Evolutionary conservation across 306 rosid species (phyloP).

Genomic region (Parietaria judaica): DNA sequence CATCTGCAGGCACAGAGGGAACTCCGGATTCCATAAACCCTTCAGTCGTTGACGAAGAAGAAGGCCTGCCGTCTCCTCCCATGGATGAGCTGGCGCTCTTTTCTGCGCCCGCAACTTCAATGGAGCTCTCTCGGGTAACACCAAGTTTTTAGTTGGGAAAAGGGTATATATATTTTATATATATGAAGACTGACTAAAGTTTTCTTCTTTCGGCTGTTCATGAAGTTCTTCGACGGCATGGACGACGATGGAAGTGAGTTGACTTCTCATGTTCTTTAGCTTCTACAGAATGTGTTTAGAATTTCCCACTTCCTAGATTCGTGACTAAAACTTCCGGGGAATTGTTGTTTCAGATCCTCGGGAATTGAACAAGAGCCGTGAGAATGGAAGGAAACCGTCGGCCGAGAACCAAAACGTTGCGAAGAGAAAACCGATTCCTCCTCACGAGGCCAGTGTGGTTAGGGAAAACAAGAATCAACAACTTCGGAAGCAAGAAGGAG

Average conservation of each 20-base stretch:
- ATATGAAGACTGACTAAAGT: neutral
- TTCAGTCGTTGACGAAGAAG: constrained; percentile 61
- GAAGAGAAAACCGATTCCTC: constrained; percentile 33
- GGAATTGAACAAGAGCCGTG: constrained; percentile 37
- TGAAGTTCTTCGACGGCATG: constrained; percentile 95
- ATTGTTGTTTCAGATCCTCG: constrained; percentile 75
- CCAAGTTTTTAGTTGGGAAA: neutral
- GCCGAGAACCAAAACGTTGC: constrained; percentile 26
- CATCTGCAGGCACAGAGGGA: constrained; percentile 40
- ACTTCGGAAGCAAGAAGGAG: constrained; percentile 41
- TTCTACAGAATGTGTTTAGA: constrained; percentile 29
- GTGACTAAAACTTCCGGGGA: constrained; percentile 24
- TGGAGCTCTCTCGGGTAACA: constrained; percentile 76
- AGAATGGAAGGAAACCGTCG: constrained; percentile 47
- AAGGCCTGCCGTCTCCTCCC: constrained; percentile 94
- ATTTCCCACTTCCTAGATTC: constrained; percentile 29
- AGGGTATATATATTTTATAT: no score
- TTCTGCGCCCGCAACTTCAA: constrained; percentile 47
- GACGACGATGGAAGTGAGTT: constrained; percentile 96
- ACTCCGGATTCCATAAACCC: constrained; percentile 70
- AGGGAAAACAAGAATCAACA: constrained; percentile 41
- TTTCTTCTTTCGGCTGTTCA: constrained; percentile 1
- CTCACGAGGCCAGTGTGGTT: constrained; percentile 24
- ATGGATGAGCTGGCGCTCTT: constrained; percentile 73
- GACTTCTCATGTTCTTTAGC: constrained; percentile 28